These are phyloP conservation scores for Neltuma alba DNA, from an alignment of 306 rosid genomes.

Conservation along the genomic window DNA sequence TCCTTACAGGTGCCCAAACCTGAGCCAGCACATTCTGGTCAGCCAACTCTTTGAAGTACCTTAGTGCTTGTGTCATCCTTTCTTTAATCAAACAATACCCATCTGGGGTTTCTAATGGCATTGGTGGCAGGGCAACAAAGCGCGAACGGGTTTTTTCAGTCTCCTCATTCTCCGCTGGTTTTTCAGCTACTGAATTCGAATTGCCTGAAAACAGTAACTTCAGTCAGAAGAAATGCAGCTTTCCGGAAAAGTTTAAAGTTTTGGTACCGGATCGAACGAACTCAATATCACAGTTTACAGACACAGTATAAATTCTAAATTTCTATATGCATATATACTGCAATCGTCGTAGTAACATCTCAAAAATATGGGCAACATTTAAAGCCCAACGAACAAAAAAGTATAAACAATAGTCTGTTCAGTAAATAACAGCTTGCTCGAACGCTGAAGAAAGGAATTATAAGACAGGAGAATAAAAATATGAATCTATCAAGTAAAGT, in stretches of 20 bases:
- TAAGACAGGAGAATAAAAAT: not conserved
- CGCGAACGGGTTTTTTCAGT: slow-evolving; percentile 45
- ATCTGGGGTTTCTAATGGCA: slow-evolving; percentile 51
- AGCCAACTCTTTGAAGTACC: slow-evolving; percentile 68
- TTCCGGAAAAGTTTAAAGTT: not conserved
- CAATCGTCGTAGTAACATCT: slow-evolving; percentile 5
- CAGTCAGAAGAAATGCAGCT: slow-evolving; percentile 44
- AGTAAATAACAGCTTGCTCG: slow-evolving; percentile 7
- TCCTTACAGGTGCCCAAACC: slow-evolving; percentile 87
- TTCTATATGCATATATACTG: slow-evolving; percentile 9
- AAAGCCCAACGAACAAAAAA: slow-evolving; percentile 30
- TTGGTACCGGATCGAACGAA: not conserved
- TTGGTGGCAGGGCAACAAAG: slow-evolving; percentile 37
- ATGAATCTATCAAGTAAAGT: slow-evolving; percentile 8
- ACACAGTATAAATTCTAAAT: slow-evolving; percentile 2
- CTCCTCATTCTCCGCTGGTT: slow-evolving; percentile 49
- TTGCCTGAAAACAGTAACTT: slow-evolving; percentile 49
- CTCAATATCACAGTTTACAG: not conserved
- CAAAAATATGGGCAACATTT: not conserved
- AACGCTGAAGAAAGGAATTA: slow-evolving; percentile 6
- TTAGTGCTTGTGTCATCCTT: slow-evolving; percentile 85
- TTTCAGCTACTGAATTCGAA: slow-evolving; percentile 47
- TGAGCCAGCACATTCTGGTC: slow-evolving; percentile 82
- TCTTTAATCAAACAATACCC: slow-evolving; percentile 67
- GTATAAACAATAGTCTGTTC: not conserved